Percentiles rank a stretch among this genome's conserved stretches.
Evolutionary conservation across 2,329 filamentous ascomycete genomes (phyloP).

Genomic region (Chalaropsis thielavioides): DNA sequence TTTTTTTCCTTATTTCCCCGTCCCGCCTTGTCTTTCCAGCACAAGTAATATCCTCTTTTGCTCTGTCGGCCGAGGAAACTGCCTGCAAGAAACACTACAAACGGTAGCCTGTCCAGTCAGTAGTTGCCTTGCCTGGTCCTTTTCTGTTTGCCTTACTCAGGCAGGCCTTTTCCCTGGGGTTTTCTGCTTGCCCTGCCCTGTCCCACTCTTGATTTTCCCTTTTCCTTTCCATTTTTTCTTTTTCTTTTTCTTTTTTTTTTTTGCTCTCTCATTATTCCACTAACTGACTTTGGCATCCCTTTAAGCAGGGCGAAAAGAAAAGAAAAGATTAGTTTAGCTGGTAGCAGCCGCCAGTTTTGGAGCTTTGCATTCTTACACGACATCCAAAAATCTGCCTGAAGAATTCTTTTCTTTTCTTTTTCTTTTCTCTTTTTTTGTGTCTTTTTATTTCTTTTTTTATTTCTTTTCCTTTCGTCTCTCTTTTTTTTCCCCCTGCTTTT

Average conservation of each 20-base stretch:
- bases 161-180: not conserved
- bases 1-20: too few relatives aligned
- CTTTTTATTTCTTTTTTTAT: constrained; percentile 19
- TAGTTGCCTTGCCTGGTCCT: not conserved
- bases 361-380: not conserved
- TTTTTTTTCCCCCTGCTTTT: constrained; percentile 20
- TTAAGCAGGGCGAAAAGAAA: not conserved
- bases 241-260: constrained; percentile 2
- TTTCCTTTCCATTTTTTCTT: not conserved
- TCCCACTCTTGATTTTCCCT: not conserved
- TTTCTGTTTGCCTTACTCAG: not conserved
- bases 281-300: not conserved
- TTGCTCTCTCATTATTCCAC: not conserved
- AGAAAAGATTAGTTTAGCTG: not conserved
- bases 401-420: constrained; percentile 21
- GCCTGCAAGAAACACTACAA: not conserved
- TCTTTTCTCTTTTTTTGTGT: constrained; percentile 19
- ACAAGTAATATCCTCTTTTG: too few relatives aligned
- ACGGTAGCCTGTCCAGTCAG: not conserved
- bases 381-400: not conserved
- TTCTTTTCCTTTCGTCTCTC: constrained; percentile 22
- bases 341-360: not conserved
- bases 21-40: too few relatives aligned
- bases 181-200: constrained; percentile 1
- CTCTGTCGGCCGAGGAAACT: not conserved